Base-by-base conservation (phyloP, 345 rosid genomes). In the Fremontodendron californicum region DNA sequence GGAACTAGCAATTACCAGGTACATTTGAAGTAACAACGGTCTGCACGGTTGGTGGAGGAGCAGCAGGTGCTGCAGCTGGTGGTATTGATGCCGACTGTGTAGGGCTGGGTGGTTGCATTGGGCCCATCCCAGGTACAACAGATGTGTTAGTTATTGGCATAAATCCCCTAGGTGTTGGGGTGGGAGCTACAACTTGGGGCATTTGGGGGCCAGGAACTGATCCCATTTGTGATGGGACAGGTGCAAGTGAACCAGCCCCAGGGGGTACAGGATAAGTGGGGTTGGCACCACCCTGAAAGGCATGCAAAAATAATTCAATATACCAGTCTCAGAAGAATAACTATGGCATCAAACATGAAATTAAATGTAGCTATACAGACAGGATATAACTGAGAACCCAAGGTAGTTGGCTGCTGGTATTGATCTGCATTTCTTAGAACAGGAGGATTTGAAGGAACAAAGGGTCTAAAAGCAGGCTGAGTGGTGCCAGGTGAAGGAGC, bases 41-140 rank as follows among this genome's bases (percentile, higher is more conserved):
- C 86, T 94, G 98, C 66, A 92, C 89, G 12, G 99, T 96, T 63
- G 98, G 90, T 74, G 93, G 98, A 31, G 92, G 92, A 81, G 91
- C 89, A 78, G 91, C 85, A 79, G 97, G 92, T n/a, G 88, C 48
- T 33, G 78, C 88, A 78, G 88, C 82, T 84, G 91, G 86, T 81
- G 89, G 96, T 39, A 55, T 77, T 42, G 88, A 27, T 78, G 90
- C 82, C 1, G 16, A n/a, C 64, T 88, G 91, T 75, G 86, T 85
- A 80, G 98, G 93, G 81, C 87, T 90, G 33, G 89, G 70, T 45
- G 97, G 93, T 78, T 92, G 98, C 74, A 68, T 52, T 67, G 90
- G 35, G 82, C 85, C 82, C 57, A 87, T 81, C 75, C 87, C 92
- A 42, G 99, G 89, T 84, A 65, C 85, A 76, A 75, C 88, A 69